A percentile compares a stretch with the other conserved stretches of the same genome.
phyloP scores from a whole-genome alignment of 2,329 filamentous ascomycete species.

The Ophiosphaerella narmari region DNA sequence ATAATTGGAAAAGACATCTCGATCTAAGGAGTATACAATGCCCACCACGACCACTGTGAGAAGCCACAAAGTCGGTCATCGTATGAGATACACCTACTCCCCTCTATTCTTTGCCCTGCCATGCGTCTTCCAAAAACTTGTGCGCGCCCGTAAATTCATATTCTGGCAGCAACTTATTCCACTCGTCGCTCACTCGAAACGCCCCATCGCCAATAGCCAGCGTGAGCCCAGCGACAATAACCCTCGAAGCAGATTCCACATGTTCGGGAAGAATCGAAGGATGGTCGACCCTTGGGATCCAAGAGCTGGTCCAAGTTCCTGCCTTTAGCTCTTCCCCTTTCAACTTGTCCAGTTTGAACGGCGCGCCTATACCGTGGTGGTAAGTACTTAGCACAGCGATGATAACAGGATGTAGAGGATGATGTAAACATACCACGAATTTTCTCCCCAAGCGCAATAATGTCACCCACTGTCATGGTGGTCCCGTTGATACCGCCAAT shows the following conservation, averaged over 20 bases:
- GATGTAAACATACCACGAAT: constrained; percentile 13
- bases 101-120: constrained; percentile 38
- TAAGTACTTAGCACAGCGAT: neutral
- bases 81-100: no score
- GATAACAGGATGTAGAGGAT: neutral
- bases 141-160: constrained; percentile 48
- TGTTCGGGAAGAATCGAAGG: constrained; percentile 41
- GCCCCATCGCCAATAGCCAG: constrained; percentile 43
- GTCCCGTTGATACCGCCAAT: constrained; percentile 21
- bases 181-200: constrained; percentile 49
- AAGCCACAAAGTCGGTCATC: no score
- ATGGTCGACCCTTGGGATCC: constrained; percentile 41
- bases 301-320: constrained; percentile 38
- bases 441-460: constrained; percentile 18
- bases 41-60: no score
- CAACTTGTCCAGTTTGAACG: constrained; percentile 51
- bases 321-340: constrained; percentile 49
- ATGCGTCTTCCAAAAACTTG: constrained; percentile 44
- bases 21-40: no score
- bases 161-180: constrained; percentile 51
- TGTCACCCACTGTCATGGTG: constrained; percentile 4
- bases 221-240: constrained; percentile 26
- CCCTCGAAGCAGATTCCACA: constrained; percentile 37
- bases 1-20: no score
- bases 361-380: constrained; percentile 33